Evolutionary conservation across 305 asterid species (phyloP).

Genomic region (Solanum hybrid): DNA sequence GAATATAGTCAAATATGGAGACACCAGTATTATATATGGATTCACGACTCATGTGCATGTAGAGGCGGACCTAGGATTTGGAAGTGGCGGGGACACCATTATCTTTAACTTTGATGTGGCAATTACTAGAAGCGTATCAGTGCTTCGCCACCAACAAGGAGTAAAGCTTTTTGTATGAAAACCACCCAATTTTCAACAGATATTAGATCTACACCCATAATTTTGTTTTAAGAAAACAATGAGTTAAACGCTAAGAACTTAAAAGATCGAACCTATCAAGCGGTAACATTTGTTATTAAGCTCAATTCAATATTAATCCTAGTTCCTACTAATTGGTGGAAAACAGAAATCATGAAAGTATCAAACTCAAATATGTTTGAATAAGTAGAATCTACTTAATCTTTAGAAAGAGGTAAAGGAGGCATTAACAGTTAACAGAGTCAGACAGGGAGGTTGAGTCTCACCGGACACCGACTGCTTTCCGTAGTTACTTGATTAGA

Average conservation of each 20-base stretch:
- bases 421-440: too few relatives aligned
- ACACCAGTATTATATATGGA: not conserved
- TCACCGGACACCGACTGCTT: too few relatives aligned
- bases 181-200: not conserved
- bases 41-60: not conserved
- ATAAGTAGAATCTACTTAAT: not conserved
- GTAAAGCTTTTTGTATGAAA: not conserved
- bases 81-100: not conserved
- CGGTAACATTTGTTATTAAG: not conserved
- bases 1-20: not conserved
- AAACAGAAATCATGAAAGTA: not conserved
- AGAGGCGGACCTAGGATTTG: not conserved
- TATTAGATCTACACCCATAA: not conserved
- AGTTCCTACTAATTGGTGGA: not conserved
- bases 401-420: not conserved
- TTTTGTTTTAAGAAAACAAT: too few relatives aligned
- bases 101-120: not conserved
- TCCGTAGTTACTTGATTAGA: too few relatives aligned
- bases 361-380: not conserved
- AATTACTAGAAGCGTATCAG: not conserved
- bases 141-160: not conserved
- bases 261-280: not conserved
- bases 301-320: not conserved
- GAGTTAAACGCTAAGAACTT: not conserved
- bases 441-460: too few relatives aligned